Percentiles rank a stretch among this genome's conserved stretches.
Evolutionary conservation across 306 rosid species (phyloP).

Genomic region (Fagus sylvatica): DNA sequence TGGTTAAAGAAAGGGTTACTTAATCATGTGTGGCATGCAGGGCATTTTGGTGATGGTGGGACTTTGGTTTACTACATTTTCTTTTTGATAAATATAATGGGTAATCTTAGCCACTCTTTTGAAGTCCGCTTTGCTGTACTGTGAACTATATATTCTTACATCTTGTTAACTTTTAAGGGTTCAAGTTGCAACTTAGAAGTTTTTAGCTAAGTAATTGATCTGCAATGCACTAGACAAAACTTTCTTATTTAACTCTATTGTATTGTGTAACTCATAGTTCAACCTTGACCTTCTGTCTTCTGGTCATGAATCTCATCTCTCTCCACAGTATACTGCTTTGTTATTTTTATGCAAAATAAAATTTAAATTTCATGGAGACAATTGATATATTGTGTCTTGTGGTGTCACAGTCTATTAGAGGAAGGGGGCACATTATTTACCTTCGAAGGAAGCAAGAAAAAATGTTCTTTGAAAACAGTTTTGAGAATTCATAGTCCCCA

Average conservation of each 20-base stretch:
- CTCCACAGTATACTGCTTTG: background rate
- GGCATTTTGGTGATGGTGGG: background rate
- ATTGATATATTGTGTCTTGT: constrained; percentile 27
- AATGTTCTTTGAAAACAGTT: constrained; percentile 41
- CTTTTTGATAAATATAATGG: too few relatives aligned
- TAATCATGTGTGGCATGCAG: background rate
- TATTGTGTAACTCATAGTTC: background rate
- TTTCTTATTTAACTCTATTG: background rate
- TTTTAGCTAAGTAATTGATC: background rate
- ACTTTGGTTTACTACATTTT: background rate
- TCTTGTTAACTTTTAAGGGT: background rate
- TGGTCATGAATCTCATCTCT: background rate
- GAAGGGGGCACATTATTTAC: constrained; percentile 86
- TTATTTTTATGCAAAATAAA: constrained; percentile 10
- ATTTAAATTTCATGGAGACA: background rate
- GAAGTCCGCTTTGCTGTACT: background rate
- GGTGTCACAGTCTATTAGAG: constrained; percentile 60
- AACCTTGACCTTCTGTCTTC: background rate
- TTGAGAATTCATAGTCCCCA: constrained; percentile 72
- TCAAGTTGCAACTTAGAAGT: background rate
- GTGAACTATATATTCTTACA: background rate
- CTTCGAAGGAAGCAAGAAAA: constrained; percentile 67
- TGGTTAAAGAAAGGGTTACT: too few relatives aligned
- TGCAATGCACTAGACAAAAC: background rate
- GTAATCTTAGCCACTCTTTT: background rate